Evolutionary conservation across 2,329 filamentous ascomycete genomes (phyloP), one percentile per base, ranked within the genome.

Genomic region (Fusarium sacchari): DNA sequence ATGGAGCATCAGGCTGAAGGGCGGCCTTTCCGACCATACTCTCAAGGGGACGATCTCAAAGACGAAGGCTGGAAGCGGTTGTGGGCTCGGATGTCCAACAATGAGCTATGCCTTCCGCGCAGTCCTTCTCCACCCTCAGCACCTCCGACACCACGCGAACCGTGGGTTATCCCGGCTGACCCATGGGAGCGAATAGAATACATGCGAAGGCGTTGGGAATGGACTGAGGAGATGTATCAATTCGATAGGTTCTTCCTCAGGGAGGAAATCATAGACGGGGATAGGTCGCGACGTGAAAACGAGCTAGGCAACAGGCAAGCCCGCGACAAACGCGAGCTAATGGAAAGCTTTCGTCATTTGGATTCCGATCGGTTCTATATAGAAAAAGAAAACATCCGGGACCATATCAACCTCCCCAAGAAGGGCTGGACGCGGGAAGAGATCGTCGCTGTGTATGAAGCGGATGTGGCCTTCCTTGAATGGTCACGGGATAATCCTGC

Each of bases 291-390:
- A 18, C 43, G 43, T 28, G 43, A 46, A 22, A 9, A 46, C 10
- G 43, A 14, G 18, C 24, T 13, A 6, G 43, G 43, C 6, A 7
- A 46, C 43, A 28, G 13, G 43, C 8, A 10, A 5, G 43, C 24
- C 24, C 43, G 43, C 12, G 43, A 46, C 24, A 46, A 46, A 22
- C 43, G 6, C 26, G 24, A 46, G 24, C 43, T 46, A 11, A 22
- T 28, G 5, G 8, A 46, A 46, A 46, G 24, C 18, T 46, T 46
- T 28, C 11, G 5, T 24, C 1, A 10, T 3, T 7, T 3, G 11
- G 24, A 28, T 46, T 1, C 1, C 20, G 24, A 26, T 20, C 24
- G 43, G 18, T 28, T 6, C 1, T 3, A 10, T 9, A 0, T 28
- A 4, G 24, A 28, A 20, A 0, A 46, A 26, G 24, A 22, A 2